phyloP scores from a whole-genome alignment of 441 rosid genomes.

The Eruca vesicaria region DNA sequence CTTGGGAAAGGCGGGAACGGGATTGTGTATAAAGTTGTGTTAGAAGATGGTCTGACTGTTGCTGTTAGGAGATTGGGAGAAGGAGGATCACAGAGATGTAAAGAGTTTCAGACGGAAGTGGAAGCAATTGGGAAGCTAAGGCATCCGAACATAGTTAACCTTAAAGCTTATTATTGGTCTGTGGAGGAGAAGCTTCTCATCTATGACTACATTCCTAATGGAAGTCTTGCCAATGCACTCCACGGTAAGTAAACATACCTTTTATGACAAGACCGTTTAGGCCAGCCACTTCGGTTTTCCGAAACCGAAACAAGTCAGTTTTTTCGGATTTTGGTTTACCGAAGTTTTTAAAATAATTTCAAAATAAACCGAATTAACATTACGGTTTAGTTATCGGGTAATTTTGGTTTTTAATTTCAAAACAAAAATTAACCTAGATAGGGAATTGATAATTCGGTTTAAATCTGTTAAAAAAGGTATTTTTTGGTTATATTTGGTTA shows the following conservation, averaged over 20 bases:
- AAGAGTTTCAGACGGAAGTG: constrained; percentile 91
- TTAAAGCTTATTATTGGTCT: constrained; percentile 94
- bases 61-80: constrained; percentile 93
- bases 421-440: too few relatives aligned
- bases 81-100: constrained; percentile 92
- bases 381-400: too few relatives aligned
- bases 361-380: not conserved
- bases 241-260: constrained; percentile 51
- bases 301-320: not conserved
- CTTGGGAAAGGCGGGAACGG: constrained; percentile 94
- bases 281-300: not conserved
- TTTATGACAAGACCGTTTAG: not conserved
- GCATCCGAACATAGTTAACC: constrained; percentile 80
- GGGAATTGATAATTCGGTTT: not conserved
- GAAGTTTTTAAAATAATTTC: too few relatives aligned
- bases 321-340: not conserved
- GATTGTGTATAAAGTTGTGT: constrained; percentile 87
- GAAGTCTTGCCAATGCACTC: constrained; percentile 79
- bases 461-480: not conserved
- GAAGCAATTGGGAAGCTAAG: constrained; percentile 94
- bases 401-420: too few relatives aligned
- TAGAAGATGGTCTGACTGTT: constrained; percentile 81
- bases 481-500: not conserved
- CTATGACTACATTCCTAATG: constrained; percentile 76
- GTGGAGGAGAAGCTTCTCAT: constrained; percentile 92